Evolutionary conservation across 2,329 filamentous ascomycete species (phyloP).

Genomic region (Neonectria punicea): DNA sequence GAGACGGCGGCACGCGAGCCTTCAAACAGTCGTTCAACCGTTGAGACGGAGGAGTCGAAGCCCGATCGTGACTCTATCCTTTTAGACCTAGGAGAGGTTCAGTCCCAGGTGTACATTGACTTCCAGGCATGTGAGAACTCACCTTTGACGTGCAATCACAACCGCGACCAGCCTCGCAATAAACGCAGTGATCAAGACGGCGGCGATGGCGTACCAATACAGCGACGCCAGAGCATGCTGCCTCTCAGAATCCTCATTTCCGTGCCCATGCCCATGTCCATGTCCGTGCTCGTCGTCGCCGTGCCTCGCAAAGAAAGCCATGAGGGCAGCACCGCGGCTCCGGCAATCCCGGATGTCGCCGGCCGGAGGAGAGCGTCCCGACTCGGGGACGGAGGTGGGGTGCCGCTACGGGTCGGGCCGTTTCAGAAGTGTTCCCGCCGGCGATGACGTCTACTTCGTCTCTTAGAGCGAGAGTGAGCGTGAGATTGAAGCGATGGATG

Average conservation of each 20-base stretch:
- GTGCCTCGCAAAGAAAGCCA: slow-evolving; percentile 36
- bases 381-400: neutral
- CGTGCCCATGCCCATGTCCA: slow-evolving; percentile 35
- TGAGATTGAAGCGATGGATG: neutral
- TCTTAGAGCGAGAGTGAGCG: neutral
- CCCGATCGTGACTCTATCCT: slow-evolving; percentile 29
- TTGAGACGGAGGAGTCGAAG: slow-evolving; percentile 25
- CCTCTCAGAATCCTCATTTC: slow-evolving; percentile 38
- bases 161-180: slow-evolving; percentile 29
- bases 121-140: neutral
- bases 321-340: slow-evolving; percentile 1
- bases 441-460: slow-evolving; percentile 1
- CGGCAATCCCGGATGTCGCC: neutral
- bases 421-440: slow-evolving; percentile 11
- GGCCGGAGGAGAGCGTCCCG: neutral
- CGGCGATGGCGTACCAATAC: slow-evolving; percentile 40
- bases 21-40: slow-evolving; percentile 31
- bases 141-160: slow-evolving; percentile 40
- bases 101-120: neutral
- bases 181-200: slow-evolving; percentile 27
- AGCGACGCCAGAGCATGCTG: slow-evolving; percentile 40
- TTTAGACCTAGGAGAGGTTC: slow-evolving; percentile 24
- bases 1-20: slow-evolving; percentile 22
- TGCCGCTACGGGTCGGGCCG: slow-evolving; percentile 8
- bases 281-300: slow-evolving; percentile 32